Conservation (phyloP, 768 basidiomycete genomes). For the Leccinum truebloodii region DNA sequence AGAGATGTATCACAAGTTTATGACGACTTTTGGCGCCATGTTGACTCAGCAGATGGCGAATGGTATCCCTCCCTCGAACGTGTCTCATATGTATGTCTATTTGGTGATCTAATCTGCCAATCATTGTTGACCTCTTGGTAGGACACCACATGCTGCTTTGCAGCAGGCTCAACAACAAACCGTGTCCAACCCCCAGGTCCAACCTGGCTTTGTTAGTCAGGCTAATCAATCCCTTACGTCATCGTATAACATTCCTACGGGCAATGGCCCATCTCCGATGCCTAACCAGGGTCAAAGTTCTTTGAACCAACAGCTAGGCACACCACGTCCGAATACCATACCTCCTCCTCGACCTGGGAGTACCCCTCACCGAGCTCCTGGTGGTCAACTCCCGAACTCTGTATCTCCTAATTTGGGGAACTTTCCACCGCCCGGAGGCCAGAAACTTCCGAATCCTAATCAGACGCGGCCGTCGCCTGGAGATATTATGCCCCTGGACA, state of each 20-base stretch:
- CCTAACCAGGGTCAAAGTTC: constrained; percentile 20
- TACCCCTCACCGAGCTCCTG: constrained; percentile 39
- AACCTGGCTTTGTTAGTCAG: constrained; percentile 25
- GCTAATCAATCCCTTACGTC: constrained; percentile 10
- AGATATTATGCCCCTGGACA: constrained; percentile 45
- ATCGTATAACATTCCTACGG: constrained; percentile 23
- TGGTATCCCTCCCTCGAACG: constrained; percentile 23
- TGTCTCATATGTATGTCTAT: constrained; percentile 37
- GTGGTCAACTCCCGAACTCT: constrained; percentile 30
- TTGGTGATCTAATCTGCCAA: background rate
- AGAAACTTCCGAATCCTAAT: constrained; percentile 25
- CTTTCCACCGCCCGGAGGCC: constrained; percentile 21
- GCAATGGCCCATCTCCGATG: constrained; percentile 21
- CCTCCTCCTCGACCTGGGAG: constrained; percentile 42
- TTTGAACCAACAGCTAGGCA: constrained; percentile 31
- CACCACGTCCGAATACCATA: constrained; percentile 32
- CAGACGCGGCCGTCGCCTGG: constrained; percentile 12
- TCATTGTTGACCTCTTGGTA: constrained; percentile 15
- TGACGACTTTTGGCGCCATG: constrained; percentile 29
- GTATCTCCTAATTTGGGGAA: constrained; percentile 38
- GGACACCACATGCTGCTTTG: constrained; percentile 17
- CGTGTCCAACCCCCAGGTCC: constrained; percentile 19
- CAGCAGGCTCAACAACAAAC: constrained; percentile 21
- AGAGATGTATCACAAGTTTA: constrained; percentile 42
- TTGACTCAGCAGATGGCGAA: constrained; percentile 29